Conservation (phyloP, 805 yeast genomes). For the Saturnispora halmiae region DNA sequence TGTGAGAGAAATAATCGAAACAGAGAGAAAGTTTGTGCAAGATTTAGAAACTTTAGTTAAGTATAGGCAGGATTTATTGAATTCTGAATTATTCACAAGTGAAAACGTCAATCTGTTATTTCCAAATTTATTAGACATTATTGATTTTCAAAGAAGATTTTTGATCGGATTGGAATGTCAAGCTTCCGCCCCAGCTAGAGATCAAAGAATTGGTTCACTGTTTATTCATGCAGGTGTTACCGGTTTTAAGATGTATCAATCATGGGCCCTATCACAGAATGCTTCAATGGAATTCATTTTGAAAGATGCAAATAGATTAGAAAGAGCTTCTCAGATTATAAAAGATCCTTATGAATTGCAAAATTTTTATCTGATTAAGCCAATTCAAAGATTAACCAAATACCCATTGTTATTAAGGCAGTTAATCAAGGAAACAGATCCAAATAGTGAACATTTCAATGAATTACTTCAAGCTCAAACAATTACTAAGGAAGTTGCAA, state of each 20-base stretch:
- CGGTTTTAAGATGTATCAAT: slow-evolving; percentile 82
- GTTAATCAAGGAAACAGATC: slow-evolving; percentile 56
- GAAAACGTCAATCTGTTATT: slow-evolving; percentile 76
- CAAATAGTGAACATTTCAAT: slow-evolving; percentile 41
- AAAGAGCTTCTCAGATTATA: slow-evolving; percentile 47
- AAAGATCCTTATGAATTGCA: slow-evolving; percentile 86
- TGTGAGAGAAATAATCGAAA: slow-evolving; percentile 72
- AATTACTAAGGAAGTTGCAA: slow-evolving; percentile 76
- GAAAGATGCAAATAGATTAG: slow-evolving; percentile 50
- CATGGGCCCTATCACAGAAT: slow-evolving; percentile 88
- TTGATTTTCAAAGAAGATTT: slow-evolving; percentile 88
- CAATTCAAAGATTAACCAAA: slow-evolving; percentile 92
- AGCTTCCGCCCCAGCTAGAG: slow-evolving; percentile 58
- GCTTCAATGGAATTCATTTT: slow-evolving; percentile 76
- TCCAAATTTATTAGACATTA: slow-evolving; percentile 73
- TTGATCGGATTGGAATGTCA: slow-evolving; percentile 85
- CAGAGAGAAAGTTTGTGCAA: slow-evolving; percentile 88
- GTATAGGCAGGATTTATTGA: slow-evolving; percentile 60
- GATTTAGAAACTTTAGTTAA: slow-evolving; percentile 69
- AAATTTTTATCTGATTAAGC: slow-evolving; percentile 81
- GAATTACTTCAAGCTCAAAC: slow-evolving; percentile 66
- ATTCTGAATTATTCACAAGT: slow-evolving; percentile 58
- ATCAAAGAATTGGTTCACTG: slow-evolving; percentile 82
- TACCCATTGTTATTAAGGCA: slow-evolving; percentile 80
- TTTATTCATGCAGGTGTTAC: slow-evolving; percentile 72